phyloP scores from a whole-genome alignment of 306 rosid species.

The Inga oerstediana region DNA sequence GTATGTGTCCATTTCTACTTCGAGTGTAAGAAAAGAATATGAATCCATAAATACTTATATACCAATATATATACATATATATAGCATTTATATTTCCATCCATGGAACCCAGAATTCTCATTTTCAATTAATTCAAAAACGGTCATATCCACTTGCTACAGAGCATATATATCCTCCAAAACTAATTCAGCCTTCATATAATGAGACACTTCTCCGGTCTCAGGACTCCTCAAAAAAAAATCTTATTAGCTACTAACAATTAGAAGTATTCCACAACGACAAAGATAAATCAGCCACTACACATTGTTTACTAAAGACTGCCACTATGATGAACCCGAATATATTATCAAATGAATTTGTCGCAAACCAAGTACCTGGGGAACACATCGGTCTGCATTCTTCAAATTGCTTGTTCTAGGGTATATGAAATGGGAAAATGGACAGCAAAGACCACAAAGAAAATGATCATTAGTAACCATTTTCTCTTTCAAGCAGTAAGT shows the following conservation, averaged over 20 bases:
- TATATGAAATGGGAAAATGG: conserved; percentile 36
- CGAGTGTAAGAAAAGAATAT: neutral
- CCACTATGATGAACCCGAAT: conserved; percentile 33
- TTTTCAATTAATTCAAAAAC: neutral
- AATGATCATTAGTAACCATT: conserved; percentile 16
- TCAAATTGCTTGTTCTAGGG: conserved; percentile 41
- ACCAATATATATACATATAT: neutral
- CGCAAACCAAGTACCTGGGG: conserved; percentile 19
- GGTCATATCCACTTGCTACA: neutral
- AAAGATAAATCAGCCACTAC: conserved; percentile 27
- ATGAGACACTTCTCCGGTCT: neutral
- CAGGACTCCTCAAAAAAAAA: neutral
- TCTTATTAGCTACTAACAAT: neutral
- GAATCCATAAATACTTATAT: neutral
- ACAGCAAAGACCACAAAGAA: conserved; percentile 13
- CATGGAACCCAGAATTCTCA: neutral
- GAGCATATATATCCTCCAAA: neutral
- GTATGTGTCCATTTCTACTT: neutral
- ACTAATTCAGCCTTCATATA: neutral
- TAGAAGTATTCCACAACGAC: conserved; percentile 11
- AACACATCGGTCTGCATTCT: conserved; percentile 26
- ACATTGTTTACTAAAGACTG: conserved; percentile 23
- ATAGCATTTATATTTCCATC: neutral
- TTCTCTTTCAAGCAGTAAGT: conserved; percentile 32
- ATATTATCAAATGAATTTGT: conserved; percentile 30